phyloP scores from a whole-genome alignment of 306 rosid species.

The Vigna reflexopilosa region DNA sequence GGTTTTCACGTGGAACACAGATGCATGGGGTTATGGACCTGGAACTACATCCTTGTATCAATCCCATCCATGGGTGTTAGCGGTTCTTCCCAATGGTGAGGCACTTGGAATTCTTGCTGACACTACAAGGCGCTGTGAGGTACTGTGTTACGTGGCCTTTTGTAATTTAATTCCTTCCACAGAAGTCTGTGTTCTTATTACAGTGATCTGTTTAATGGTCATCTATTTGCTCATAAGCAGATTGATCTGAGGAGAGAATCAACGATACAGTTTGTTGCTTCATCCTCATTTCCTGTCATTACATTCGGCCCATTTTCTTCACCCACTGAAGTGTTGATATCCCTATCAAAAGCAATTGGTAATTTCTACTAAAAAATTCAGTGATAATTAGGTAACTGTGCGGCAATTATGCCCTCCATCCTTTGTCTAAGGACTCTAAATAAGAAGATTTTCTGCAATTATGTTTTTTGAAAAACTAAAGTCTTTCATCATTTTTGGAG shows the following conservation, averaged over 20 bases:
- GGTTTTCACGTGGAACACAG: conserved; percentile 92
- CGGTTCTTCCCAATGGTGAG: conserved; percentile 90
- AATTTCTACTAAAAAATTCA: conserved; percentile 42
- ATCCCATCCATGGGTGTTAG: conserved; percentile 96
- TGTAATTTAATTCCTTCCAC: conserved; percentile 33
- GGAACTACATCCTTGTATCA: conserved; percentile 89
- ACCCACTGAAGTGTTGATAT: conserved; percentile 70
- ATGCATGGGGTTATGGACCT: conserved; percentile 88
- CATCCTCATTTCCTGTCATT: conserved; percentile 80
- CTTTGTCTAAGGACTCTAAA: conserved; percentile 15
- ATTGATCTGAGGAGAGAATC: conserved; percentile 88
- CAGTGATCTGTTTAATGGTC: conserved; percentile 34
- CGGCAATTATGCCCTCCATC: background rate
- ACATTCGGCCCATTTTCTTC: conserved; percentile 92
- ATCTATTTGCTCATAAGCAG: conserved; percentile 55
- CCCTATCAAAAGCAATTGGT: conserved; percentile 89
- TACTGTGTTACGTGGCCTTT: conserved; percentile 44
- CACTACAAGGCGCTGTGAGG: conserved; percentile 94
- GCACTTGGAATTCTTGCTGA: conserved; percentile 89
- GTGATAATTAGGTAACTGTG: conserved; percentile 6
- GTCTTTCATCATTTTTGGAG: conserved; percentile 13
- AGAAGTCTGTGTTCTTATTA: conserved; percentile 4
- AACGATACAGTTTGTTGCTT: conserved; percentile 62
- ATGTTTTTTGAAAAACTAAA: background rate
- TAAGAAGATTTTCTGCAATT: conserved; percentile 2